phyloP scores from a whole-genome alignment of 257 asterid species.

The Solanum microdontum region DNA sequence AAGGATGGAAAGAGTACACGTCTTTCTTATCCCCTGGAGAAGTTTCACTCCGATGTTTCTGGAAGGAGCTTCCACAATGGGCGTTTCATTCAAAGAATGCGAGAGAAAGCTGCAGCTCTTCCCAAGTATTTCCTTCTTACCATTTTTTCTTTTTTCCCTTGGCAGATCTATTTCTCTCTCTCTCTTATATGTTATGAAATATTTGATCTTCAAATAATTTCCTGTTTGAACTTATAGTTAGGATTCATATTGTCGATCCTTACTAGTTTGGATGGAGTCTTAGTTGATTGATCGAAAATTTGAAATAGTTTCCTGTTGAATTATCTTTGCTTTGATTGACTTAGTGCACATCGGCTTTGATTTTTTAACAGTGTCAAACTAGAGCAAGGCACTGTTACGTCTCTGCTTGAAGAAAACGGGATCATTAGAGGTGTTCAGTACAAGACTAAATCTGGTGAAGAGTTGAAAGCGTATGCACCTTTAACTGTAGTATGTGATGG shows the following conservation, averaged over 20 bases:
- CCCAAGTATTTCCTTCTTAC: slow-evolving; percentile 44
- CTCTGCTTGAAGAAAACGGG: slow-evolving; percentile 48
- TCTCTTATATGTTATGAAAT: neutral
- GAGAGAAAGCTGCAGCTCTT: slow-evolving; percentile 74
- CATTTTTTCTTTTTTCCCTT: neutral
- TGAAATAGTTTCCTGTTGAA: neutral
- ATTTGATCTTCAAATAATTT: neutral
- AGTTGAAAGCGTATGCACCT: slow-evolving; percentile 44
- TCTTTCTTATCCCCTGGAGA: slow-evolving; percentile 78
- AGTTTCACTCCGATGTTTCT: slow-evolving; percentile 66
- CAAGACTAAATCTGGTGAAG: slow-evolving; percentile 45
- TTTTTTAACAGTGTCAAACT: slow-evolving; percentile 38
- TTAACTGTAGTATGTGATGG: slow-evolving; percentile 64
- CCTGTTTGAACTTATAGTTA: neutral
- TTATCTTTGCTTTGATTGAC: neutral
- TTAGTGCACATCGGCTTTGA: neutral
- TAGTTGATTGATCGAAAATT: neutral
- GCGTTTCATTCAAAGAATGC: slow-evolving; percentile 81
- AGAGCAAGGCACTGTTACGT: slow-evolving; percentile 62
- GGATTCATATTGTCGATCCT: neutral
- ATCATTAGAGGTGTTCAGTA: slow-evolving; percentile 51
- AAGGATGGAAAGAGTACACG: slow-evolving; percentile 80
- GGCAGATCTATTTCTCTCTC: neutral
- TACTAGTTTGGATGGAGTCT: neutral
- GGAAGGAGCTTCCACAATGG: slow-evolving; percentile 97